Percentiles rank a stretch among this genome's conserved stretches.
Conservation (phyloP, 129 eudicot species). For the Flaveria trinervia region DNA sequence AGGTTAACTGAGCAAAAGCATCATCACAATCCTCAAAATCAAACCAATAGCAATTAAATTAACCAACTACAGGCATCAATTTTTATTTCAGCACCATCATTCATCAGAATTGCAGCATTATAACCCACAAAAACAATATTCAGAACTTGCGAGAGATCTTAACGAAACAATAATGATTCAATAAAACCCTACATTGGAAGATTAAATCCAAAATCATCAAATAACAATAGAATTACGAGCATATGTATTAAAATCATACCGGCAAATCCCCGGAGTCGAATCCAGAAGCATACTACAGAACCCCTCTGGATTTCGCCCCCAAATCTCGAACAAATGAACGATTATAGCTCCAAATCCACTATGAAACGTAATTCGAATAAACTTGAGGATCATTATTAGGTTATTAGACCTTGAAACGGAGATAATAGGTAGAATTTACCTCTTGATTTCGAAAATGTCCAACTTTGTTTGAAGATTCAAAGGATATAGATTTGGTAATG, state of each 20-base stretch:
- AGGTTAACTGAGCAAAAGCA: not conserved
- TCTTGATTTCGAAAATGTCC: not conserved
- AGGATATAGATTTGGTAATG: slow-evolving; percentile 17
- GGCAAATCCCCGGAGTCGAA: slow-evolving; percentile 35
- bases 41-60: slow-evolving; percentile 1
- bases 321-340: slow-evolving; percentile 25
- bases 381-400: slow-evolving; percentile 5
- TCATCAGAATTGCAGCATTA: not conserved
- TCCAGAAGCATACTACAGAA: slow-evolving; percentile 42
- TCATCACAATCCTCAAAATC: slow-evolving; percentile 6
- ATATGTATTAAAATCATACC: slow-evolving; percentile 20
- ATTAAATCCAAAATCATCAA: not conserved
- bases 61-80: not conserved
- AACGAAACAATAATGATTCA: not conserved
- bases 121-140: not conserved
- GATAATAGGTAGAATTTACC: slow-evolving; percentile 11
- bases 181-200: not conserved
- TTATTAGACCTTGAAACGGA: not conserved
- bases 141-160: not conserved
- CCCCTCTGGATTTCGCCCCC: slow-evolving; percentile 40
- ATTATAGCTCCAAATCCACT: slow-evolving; percentile 36
- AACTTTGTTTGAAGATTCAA: slow-evolving; percentile 16
- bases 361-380: not conserved
- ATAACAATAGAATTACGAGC: not conserved
- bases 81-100: not conserved